Percentiles rank a stretch among this genome's conserved stretches.
Evolutionary conservation across 2,329 filamentous ascomycete genomes (phyloP).

Genomic region (Aspergillus sp.): DNA sequence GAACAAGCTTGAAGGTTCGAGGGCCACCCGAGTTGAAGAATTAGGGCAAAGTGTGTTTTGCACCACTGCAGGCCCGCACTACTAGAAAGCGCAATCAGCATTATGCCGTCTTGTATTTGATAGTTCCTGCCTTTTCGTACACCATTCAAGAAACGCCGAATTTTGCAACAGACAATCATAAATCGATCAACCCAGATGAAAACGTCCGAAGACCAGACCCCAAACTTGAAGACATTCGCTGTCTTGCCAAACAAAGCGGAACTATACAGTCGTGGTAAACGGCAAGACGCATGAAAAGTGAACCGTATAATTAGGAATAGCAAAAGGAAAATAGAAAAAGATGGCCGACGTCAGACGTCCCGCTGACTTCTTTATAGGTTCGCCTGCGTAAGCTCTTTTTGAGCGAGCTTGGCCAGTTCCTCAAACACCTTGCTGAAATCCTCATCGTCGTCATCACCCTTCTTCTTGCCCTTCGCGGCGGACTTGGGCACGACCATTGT

Average conservation of each 20-base stretch:
- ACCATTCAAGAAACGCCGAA: constrained; percentile 45
- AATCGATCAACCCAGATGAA: constrained; percentile 36
- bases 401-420: constrained; percentile 62
- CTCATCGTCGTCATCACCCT: constrained; percentile 49
- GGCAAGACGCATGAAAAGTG: constrained; percentile 27
- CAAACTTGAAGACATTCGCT: constrained; percentile 39
- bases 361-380: constrained; percentile 49
- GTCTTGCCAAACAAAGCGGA: constrained; percentile 42
- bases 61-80: neutral
- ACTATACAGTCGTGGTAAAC: constrained; percentile 42
- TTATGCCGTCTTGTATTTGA: constrained; percentile 25
- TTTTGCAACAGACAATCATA: constrained; percentile 41
- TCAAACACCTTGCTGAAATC: constrained; percentile 59
- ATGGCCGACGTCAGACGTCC: constrained; percentile 19
- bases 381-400: constrained; percentile 62
- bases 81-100: constrained; percentile 11
- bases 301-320: constrained; percentile 31
- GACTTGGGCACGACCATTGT: constrained; percentile 74
- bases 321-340: constrained; percentile 28
- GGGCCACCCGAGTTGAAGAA: too few relatives aligned
- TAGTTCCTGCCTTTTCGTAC: constrained; percentile 46
- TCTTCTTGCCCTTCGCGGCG: constrained; percentile 55
- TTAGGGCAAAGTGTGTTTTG: neutral
- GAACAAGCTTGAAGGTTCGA: neutral
- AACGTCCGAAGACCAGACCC: constrained; percentile 43